Evolutionary conservation across 2,329 filamentous ascomycete genomes (phyloP).

Genomic region (Nemania bipapillata): DNA sequence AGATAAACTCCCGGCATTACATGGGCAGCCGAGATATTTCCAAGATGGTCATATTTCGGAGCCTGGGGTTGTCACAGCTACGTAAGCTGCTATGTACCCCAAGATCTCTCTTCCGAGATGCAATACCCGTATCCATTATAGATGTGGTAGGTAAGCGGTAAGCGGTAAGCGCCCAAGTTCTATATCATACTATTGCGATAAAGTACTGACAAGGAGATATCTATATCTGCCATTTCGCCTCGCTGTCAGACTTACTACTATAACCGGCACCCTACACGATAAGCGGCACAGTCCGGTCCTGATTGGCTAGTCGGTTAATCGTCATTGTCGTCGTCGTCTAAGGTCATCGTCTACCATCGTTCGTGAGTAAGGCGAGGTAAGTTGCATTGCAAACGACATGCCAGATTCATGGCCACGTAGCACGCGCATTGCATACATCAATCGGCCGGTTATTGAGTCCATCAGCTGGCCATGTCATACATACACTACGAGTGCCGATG

Average conservation of each 20-base stretch:
- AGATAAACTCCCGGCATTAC: no score
- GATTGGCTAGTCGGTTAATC: neutral
- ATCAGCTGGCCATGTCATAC: neutral
- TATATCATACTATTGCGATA: neutral
- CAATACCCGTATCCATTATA: neutral
- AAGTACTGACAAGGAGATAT: no score
- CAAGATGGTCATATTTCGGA: neutral
- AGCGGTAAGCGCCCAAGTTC: neutral
- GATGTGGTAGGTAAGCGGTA: neutral
- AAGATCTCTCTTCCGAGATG: neutral
- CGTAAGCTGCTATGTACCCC: neutral
- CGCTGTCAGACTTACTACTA: neutral
- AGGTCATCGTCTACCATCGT: neutral
- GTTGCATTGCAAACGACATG: conserved; percentile 23
- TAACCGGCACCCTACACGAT: neutral
- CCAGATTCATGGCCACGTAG: conserved; percentile 34
- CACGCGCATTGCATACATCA: conserved; percentile 25
- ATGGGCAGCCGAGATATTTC: neutral
- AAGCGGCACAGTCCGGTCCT: neutral
- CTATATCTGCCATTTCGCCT: neutral
- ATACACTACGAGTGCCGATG: conserved; percentile 3
- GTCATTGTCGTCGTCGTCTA: neutral
- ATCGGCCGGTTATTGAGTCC: neutral
- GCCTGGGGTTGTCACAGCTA: neutral
- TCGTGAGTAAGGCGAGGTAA: neutral